phyloP scores from a whole-genome alignment of 371 early-diverging fungal species.

The Mucor circinelloides region DNA sequence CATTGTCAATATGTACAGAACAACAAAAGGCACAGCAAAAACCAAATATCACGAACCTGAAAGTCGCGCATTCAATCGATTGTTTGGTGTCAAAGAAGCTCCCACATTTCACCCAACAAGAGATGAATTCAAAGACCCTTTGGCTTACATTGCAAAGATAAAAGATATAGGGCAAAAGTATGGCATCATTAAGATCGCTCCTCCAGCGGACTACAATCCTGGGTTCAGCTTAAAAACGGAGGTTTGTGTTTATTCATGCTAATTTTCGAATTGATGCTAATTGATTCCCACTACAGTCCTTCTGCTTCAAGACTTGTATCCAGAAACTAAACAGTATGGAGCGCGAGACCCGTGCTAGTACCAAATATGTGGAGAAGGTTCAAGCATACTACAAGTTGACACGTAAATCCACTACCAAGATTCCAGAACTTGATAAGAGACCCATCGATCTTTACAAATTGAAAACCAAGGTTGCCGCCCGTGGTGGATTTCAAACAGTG shows the following conservation, averaged over 20 bases:
- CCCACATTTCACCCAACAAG: constrained; percentile 84
- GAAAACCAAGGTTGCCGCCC: constrained; percentile 77
- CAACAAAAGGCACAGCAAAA: constrained; percentile 7
- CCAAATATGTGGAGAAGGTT: constrained; percentile 91
- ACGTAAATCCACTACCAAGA: constrained; percentile 70
- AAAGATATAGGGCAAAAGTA: constrained; percentile 75
- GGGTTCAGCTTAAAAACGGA: constrained; percentile 84
- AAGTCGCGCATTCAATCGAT: constrained; percentile 9
- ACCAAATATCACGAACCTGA: constrained; percentile 2
- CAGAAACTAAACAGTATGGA: constrained; percentile 93
- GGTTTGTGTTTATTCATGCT: constrained; percentile 43
- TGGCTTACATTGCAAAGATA: constrained; percentile 83
- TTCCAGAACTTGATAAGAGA: constrained; percentile 84
- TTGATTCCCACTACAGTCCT: constrained; percentile 74
- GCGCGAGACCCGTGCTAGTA: constrained; percentile 82
- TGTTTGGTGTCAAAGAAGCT: constrained; percentile 73
- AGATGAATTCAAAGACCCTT: constrained; percentile 85
- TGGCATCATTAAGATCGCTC: constrained; percentile 93
- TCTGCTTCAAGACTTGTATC: constrained; percentile 87
- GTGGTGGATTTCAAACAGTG: constrained; percentile 86
- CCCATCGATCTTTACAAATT: constrained; percentile 87
- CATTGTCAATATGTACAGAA: constrained; percentile 1
- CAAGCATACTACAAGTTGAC: constrained; percentile 84
- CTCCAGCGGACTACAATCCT: constrained; percentile 85
- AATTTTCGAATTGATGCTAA: neutral